Base-by-base conservation (phyloP, 2,329 filamentous ascomycete species). In the Alternaria burnsii region DNA sequence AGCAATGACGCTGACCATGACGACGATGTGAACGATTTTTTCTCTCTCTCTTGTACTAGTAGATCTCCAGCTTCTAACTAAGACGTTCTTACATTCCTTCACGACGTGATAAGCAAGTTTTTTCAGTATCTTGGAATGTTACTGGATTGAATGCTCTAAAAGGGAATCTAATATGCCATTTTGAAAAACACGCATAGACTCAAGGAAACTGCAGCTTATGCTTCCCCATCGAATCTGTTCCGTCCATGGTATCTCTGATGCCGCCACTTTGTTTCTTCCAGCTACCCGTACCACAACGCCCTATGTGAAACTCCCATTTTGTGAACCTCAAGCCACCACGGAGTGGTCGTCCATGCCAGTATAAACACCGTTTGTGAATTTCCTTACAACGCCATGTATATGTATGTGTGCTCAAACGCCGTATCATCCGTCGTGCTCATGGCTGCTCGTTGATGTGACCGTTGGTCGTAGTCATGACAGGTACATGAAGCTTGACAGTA, bases 401-500 rank as follows among this genome's bases (percentile, higher is more conserved):
- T 61, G 53, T 58, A 59, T 55, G 53, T 58, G 57, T 55, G 42
- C 46, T 52, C 10, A 38, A 47, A 58, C 50, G 52, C 56, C 52
- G n/a, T 41, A 20, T 10, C 36, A 5, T 34, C 26, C 28, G 10
- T 54, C 24, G 42, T 52, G 44, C 38, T 67, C 54, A 61, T 52
- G 57, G 28, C 46, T 43, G 40, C 52, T 58, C 59, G n/a, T 48
- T 59, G 36, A 59, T 59, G 20, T 58, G 54, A 36, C 63, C 63
- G 11, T 65, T 67, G 8, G 57, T 68, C 9, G 62, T 66, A 9
- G 65, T 66, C 26, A 65, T 62, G 54, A 59, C 63, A 9, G 67
- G 54, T 51, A 55, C 58, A 24, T 55, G 62, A 28, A 72, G 64
- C 55, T 71, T 73, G 52, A 79, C 72, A 43, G 65, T 69, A 44